A percentile compares a stretch with the other conserved stretches of the same genome.
Conservation (phyloP, 495 filamentous ascomycete species). For the Xylaria sp. region DNA sequence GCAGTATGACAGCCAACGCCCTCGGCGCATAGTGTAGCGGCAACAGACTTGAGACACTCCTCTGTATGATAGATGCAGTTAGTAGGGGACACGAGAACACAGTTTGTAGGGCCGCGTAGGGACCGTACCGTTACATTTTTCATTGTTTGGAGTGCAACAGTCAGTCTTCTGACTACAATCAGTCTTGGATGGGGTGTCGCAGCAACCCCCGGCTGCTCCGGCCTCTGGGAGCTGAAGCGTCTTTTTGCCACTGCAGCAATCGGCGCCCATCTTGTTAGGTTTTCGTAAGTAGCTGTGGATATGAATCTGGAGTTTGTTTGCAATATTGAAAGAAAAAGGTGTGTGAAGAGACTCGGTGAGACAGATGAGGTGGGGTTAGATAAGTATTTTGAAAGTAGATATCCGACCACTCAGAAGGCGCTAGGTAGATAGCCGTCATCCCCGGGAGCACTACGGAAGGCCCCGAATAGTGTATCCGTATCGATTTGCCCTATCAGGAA, state of each 20-base stretch:
- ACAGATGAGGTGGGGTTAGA: constrained; percentile 2
- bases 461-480: neutral
- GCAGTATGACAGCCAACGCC: constrained; percentile 13
- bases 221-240: neutral
- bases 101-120: neutral
- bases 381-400: neutral
- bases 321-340: neutral
- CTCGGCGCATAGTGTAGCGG: constrained; percentile 17
- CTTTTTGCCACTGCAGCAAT: constrained; percentile 19
- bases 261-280: constrained; percentile 17
- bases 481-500: neutral
- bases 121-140: constrained; percentile 16
- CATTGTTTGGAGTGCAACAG: constrained; percentile 21
- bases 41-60: constrained; percentile 16
- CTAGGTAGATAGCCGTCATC: constrained; percentile 1
- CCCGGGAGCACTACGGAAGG: neutral
- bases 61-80: neutral
- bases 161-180: neutral
- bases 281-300: neutral
- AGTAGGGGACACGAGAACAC: neutral
- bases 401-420: neutral
- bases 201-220: neutral
- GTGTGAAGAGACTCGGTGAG: neutral
- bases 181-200: neutral
- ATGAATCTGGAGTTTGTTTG: neutral